Evolutionary conservation across 257 asterid genomes (phyloP), one percentile per base, ranked within the genome.

Genomic region (Solanum virginianum): DNA sequence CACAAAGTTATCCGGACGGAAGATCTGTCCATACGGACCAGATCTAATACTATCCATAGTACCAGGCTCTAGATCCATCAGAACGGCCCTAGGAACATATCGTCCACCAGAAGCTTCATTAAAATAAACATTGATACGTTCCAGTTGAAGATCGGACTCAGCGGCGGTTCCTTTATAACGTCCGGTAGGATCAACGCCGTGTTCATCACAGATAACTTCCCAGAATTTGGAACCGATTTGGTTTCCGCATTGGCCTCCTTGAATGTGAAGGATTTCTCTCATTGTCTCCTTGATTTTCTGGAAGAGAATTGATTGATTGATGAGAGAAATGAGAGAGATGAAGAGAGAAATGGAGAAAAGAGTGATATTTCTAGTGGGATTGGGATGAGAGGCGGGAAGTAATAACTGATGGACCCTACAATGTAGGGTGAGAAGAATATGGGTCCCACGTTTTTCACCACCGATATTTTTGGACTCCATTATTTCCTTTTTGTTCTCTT

Each of bases 11-110:
- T 92, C 95, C 8, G 94, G 95, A 0, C 95, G 80, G 72, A 92
- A 92, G 85, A 92, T 92, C 92, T 91, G 92, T 0, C 95, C 94
- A 57, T 84, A 89, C 10, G 93, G 93, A 1, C 93, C 93, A 65
- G 94, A 89, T 80, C 94, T 88, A 84, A 92, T 91, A 18, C 93
- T 86, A 20, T 92, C 94, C 94, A 92, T 92, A 55, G 95, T 92
- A 18, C 95, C 94, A 3, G 94, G 94, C 89, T 92, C 95, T 54
- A 92, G 92, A 90, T 92, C 95, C 95, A 92, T 88, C 41, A 92
- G 89, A 4, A 92, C 94, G 3, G 92, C 93, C 82, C 95, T 90
- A 4, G 95, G 95, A 24, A 92, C 95, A 85, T 90, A 92, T 79
- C 95, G 81, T 6, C 94, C 94, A 20, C 92, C 94, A 18, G 93